Percentiles rank a stretch among this genome's conserved stretches.
Evolutionary conservation across 148 eudicot genomes (phyloP).

Genomic region (Amaranthus cruentus): DNA sequence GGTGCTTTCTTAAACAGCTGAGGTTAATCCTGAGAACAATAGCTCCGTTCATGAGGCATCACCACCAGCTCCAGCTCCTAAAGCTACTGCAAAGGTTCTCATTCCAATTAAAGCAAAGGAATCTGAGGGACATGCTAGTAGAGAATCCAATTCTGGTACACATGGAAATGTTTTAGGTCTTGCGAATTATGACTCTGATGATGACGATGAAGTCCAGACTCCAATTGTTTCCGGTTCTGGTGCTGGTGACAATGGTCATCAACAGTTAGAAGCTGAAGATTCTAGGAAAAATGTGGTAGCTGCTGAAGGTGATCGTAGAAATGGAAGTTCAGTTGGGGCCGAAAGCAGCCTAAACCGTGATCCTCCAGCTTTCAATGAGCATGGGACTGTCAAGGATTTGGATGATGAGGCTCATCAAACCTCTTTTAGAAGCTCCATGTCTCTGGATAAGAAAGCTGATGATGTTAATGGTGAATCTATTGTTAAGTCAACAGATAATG

Average conservation of each 20-base stretch:
- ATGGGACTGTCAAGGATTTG: slow-evolving; percentile 20
- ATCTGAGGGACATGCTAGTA: slow-evolving; percentile 49
- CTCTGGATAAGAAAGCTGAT: slow-evolving; percentile 28
- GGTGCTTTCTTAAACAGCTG: slow-evolving; percentile 11
- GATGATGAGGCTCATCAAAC: slow-evolving; percentile 19
- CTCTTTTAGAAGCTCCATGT: slow-evolving; percentile 19
- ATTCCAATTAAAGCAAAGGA: slow-evolving; percentile 48
- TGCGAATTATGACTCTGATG: slow-evolving; percentile 85
- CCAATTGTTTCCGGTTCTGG: slow-evolving; percentile 25
- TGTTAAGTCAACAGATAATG: slow-evolving; percentile 26
- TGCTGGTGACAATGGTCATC: slow-evolving; percentile 43
- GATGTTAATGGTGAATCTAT: slow-evolving; percentile 17
- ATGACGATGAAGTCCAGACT: slow-evolving; percentile 53
- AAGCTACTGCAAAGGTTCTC: slow-evolving; percentile 62
- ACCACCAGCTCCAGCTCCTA: slow-evolving; percentile 43
- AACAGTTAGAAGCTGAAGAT: slow-evolving; percentile 28
- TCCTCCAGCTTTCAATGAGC: slow-evolving; percentile 20
- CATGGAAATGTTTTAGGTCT: slow-evolving; percentile 81
- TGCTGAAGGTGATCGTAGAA: slow-evolving; percentile 27
- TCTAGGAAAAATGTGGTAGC: slow-evolving; percentile 17
- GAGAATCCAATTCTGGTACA: slow-evolving; percentile 53
- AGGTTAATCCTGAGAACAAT: slow-evolving; percentile 33
- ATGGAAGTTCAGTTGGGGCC: slow-evolving; percentile 24
- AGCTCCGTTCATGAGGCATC: slow-evolving; percentile 26
- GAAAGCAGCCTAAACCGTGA: slow-evolving; percentile 8